Base-by-base conservation (phyloP, 768 basidiomycete species). In the Tulasnella calospora region DNA sequence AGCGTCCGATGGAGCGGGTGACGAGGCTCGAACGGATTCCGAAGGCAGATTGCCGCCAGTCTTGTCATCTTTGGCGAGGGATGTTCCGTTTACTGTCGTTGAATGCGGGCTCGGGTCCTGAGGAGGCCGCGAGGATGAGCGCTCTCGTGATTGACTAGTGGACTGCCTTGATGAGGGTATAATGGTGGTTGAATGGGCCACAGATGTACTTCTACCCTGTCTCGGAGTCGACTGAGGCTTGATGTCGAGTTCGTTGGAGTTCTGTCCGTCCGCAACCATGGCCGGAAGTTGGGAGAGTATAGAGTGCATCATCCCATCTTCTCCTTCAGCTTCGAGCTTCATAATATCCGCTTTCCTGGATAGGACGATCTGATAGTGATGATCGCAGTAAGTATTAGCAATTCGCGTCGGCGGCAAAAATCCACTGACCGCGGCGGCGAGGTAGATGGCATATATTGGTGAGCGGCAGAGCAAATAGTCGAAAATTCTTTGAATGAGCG, bases 401-500 rank as follows among this genome's bases (percentile, higher is more conserved):
- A 15, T 77, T 61, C 72, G 33, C 35, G 41, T 44, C 7, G 41
- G 41, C 67, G 15, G 13, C 19, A 23, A 51, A 70, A 41, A 21
- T 57, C 33, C 0, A 88, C 92, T 81, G 83, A 97, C 95, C 55
- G 93, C 92, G 44, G 92, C 89, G 21, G 90, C 91, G 13, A 98
- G 89, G 86, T 97, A 98, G 0, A 97, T 92, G 2, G 90, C 87
- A 0, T 88, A 87, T 38, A 95, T 89, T 15, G 96, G 96, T 47
- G 74, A 19, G 61, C 95, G 88, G 80, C 90, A 89, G 17, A 98
- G 85, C 13, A 98, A 85, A 82, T 91, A 98, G 84, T 98, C 96
- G 84, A 97, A 98, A 71, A 95, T 89, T 80, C 95, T 92, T 83
- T 97, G 95, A 36, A 95, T 92, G 51, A 96, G 90, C 6, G 92